Base-by-base conservation (phyloP, 768 basidiomycete genomes). In the Tricholomella constricta region DNA sequence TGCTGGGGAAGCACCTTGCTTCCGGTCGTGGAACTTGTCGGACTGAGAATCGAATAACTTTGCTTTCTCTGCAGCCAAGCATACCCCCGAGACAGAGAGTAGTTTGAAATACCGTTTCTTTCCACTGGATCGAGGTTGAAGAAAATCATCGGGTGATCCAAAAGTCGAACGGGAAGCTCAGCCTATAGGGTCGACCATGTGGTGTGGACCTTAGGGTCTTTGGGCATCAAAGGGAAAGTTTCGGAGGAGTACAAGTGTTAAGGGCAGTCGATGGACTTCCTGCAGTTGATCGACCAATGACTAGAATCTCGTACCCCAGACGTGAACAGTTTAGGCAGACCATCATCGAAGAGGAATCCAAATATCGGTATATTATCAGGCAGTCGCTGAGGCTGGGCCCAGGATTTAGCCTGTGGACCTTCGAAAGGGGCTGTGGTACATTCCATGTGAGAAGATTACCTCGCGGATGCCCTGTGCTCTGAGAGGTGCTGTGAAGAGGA, bases 71-170 rank as follows among this genome's bases (percentile, higher is more conserved):
- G 38, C 65, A 75, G 40, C 62, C 68, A 36, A 69, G 72, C 22
- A 67, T 77, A 14, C n/a, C n/a, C 36, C 43, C 6, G 67, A 71
- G 17, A 48, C 62, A 15, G 60, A 69, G 58, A 48, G 63, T 57
- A 62, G 60, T 58, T 64, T 55, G 48, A 64, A 51, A 32, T 61
- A 37, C 60, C 64, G 40, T 58, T 67, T 45, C 68, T 63, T 57
- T 51, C 58, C 66, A 69, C 45, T 72, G 71, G 15, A 34, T 61
- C 70, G 14, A 73, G 78, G 54, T 63, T 76, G 55, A 70, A 38
- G 83, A 85, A 68, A 83, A 84, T 61, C 78, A 84, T 62, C 75
- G 84, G 25, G 71, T 85, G 52, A 84, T 84, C 49, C 78, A 78
- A 57, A 80, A 83, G 74, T 65, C 84, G 47, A 85, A 86, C 60